A percentile compares a stretch with the other conserved stretches of the same genome.
phyloP scores from a whole-genome alignment of 805 yeast species.

The Wickerhamiella dianesei region DNA sequence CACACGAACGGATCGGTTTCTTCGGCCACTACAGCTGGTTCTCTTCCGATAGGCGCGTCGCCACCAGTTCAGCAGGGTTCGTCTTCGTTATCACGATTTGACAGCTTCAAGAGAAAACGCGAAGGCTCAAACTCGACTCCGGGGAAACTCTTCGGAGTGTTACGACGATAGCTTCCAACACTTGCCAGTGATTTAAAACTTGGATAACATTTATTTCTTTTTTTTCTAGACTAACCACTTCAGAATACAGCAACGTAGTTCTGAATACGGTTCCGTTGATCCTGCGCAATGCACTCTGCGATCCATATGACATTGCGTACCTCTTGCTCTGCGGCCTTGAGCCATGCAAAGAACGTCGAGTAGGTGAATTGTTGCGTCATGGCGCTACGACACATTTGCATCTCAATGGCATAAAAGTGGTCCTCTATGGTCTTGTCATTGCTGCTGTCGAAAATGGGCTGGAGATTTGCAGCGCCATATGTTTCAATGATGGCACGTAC shows the following conservation, averaged over 20 bases:
- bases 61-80: not conserved
- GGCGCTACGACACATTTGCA: conserved; percentile 82
- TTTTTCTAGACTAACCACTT: not conserved
- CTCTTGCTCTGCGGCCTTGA: conserved; percentile 92
- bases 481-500: conserved; percentile 34
- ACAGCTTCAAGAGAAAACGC: not conserved
- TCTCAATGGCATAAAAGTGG: conserved; percentile 82
- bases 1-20: not conserved
- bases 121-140: not conserved
- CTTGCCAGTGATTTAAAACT: no score
- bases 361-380: conserved; percentile 93
- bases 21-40: not conserved
- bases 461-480: conserved; percentile 20
- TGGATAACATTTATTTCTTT: no score
- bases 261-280: conserved; percentile 86
- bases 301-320: conserved; percentile 98
- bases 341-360: conserved; percentile 91
- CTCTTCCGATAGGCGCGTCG: not conserved
- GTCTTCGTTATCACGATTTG: not conserved
- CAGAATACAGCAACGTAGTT: conserved; percentile 81
- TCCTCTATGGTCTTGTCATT: conserved; percentile 66
- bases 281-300: conserved; percentile 98
- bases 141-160: not conserved
- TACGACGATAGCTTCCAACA: not conserved
- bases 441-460: conserved; percentile 34